Percentiles rank a stretch among this genome's conserved stretches.
Conservation (phyloP, 495 filamentous ascomycete species). For the Tuber aestivum region DNA sequence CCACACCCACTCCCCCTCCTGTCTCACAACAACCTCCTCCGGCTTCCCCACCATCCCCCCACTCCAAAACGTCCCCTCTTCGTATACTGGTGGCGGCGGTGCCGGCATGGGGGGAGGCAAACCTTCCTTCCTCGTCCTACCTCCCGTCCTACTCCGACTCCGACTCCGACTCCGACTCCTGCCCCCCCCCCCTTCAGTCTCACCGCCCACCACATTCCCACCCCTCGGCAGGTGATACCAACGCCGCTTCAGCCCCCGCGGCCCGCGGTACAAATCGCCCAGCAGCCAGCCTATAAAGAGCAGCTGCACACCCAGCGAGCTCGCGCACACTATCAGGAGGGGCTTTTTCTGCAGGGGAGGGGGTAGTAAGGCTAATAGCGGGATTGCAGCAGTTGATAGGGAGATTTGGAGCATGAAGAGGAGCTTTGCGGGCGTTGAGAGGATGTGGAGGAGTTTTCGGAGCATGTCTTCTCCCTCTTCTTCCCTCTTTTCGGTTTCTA, state of each 20-base stretch:
- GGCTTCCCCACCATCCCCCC: background rate
- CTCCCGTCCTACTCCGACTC: background rate
- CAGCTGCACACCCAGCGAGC: background rate
- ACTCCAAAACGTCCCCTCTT: background rate
- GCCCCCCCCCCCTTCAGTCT: background rate
- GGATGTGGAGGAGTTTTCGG: background rate
- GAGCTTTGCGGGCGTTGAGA: background rate
- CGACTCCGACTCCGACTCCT: background rate
- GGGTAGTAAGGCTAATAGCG: background rate
- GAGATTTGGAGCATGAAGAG: background rate
- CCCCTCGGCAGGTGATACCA: background rate
- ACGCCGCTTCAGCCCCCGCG: background rate
- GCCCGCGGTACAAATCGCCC: background rate
- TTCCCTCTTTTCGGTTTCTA: background rate
- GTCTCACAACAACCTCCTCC: background rate
- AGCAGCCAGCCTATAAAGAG: background rate
- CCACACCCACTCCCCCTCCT: background rate
- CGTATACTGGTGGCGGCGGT: background rate
- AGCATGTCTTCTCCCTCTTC: background rate
- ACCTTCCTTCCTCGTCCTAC: background rate
- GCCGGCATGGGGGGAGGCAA: background rate
- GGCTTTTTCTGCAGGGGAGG: background rate
- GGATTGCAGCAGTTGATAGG: background rate
- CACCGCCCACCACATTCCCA: background rate
- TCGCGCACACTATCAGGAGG: background rate